phyloP scores from a whole-genome alignment of 768 basidiomycete species.

The Brasilioporus rufonigricans region DNA sequence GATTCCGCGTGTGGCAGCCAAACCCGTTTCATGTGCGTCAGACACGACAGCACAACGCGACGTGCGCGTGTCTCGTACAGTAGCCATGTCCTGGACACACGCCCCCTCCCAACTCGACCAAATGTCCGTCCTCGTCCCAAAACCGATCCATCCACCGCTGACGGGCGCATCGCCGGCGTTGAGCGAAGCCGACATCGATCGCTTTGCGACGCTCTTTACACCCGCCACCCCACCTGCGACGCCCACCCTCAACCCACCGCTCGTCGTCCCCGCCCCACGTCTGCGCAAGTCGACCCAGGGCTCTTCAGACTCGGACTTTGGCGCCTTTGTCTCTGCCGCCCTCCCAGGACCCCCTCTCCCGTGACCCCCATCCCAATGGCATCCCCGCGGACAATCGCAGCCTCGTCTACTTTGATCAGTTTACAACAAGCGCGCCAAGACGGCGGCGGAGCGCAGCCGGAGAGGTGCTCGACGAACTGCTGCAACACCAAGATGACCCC shows the following conservation, averaged over 20 bases:
- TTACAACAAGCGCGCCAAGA: constrained; percentile 56
- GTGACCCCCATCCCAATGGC: background rate
- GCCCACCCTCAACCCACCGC: background rate
- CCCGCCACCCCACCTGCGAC: constrained; percentile 38
- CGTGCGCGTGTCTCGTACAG: too few species aligned
- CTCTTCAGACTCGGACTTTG: constrained; percentile 53
- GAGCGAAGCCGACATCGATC: constrained; percentile 34
- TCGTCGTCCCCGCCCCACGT: too few species aligned
- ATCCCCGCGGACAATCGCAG: constrained; percentile 21
- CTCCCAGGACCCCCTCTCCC: constrained; percentile 44
- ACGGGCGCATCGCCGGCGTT: background rate
- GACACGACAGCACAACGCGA: too few species aligned
- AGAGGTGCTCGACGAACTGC: constrained; percentile 60
- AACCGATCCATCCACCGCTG: too few species aligned
- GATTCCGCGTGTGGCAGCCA: too few species aligned
- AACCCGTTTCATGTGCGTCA: too few species aligned
- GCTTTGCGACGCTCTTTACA: constrained; percentile 43
- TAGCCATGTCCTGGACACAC: too few species aligned
- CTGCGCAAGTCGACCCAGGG: too few species aligned
- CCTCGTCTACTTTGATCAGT: constrained; percentile 58
- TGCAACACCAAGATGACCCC: constrained; percentile 69
- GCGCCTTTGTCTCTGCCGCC: constrained; percentile 55
- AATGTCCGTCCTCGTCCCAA: too few species aligned
- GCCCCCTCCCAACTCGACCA: too few species aligned
- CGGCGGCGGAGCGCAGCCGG: constrained; percentile 50